These are phyloP conservation scores for Paecilomyces dactylethromorphus DNA, from an alignment of 2,329 filamentous ascomycete genomes.

Conservation along the genomic window DNA sequence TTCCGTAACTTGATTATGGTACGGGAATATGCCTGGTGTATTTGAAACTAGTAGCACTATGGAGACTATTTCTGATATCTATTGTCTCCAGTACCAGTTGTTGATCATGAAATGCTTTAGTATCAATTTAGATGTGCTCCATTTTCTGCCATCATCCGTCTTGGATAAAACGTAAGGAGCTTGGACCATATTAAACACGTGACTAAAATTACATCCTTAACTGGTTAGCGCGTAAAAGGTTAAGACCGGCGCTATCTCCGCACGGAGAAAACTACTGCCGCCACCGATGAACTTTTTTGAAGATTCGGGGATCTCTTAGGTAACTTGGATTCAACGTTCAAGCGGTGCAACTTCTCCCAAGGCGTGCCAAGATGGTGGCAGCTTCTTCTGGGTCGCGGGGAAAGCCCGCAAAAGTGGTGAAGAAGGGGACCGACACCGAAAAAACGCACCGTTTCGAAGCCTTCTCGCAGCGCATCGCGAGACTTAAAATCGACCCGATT, in stretches of 20 bases:
- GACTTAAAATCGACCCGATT: constrained; percentile 88
- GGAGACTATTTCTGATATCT: background rate
- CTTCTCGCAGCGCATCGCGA: constrained; percentile 83
- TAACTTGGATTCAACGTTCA: constrained; percentile 1
- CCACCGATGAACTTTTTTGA: constrained; percentile 33
- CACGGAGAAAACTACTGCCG: constrained; percentile 24
- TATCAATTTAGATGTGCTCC: background rate
- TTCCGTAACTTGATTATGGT: background rate
- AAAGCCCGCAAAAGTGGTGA: constrained; percentile 61
- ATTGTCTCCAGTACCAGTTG: background rate
- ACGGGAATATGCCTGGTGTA: background rate
- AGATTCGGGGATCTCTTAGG: constrained; percentile 1
- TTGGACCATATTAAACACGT: constrained; percentile 27
- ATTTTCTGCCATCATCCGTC: constrained; percentile 3
- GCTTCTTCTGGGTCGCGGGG: constrained; percentile 60
- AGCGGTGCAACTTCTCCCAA: constrained; percentile 18
- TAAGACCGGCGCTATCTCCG: constrained; percentile 15
- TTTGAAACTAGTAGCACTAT: background rate
- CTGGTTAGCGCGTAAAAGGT: constrained; percentile 3
- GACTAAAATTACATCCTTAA: constrained; percentile 2
- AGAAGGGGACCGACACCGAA: constrained; percentile 64
- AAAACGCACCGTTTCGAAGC: constrained; percentile 87
- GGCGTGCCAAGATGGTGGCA: constrained; percentile 32
- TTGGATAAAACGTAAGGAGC: constrained; percentile 19
- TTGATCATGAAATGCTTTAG: background rate